These are phyloP conservation scores for Septoria linicola DNA, from an alignment of 2,329 filamentous ascomycete species.

Conservation along the genomic window DNA sequence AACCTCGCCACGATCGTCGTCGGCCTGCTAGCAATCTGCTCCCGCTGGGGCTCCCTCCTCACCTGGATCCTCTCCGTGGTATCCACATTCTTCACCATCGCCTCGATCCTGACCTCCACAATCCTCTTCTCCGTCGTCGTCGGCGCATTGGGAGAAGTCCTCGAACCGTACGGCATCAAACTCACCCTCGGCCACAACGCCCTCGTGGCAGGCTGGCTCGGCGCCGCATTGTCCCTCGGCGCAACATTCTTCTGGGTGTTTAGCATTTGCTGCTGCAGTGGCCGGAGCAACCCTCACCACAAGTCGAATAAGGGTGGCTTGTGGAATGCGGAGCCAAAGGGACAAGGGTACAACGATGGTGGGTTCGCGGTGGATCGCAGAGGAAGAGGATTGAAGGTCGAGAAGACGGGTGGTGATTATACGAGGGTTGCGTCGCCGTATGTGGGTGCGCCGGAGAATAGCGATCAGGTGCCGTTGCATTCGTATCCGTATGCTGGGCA, in stretches of 20 bases:
- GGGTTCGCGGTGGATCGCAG: conserved; percentile 13
- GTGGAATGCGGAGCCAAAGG: conserved; percentile 35
- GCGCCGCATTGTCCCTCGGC: conserved; percentile 70
- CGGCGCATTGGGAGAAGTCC: conserved; percentile 63
- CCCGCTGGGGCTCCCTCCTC: conserved; percentile 74
- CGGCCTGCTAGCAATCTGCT: conserved; percentile 80
- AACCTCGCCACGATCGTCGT: conserved; percentile 72
- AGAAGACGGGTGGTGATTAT: conserved; percentile 63
- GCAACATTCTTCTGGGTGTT: conserved; percentile 88
- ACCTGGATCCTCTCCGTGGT: conserved; percentile 72
- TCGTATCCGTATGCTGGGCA: conserved; percentile 36
- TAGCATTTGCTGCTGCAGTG: conserved; percentile 87
- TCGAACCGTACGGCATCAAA: conserved; percentile 70
- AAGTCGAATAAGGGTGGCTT: conserved; percentile 42
- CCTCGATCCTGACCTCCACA: conserved; percentile 70
- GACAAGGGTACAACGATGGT: conserved; percentile 25
- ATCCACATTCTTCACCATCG: conserved; percentile 58
- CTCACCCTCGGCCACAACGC: conserved; percentile 67
- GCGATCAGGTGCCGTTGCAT: conserved; percentile 35
- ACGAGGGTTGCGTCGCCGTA: conserved; percentile 53
- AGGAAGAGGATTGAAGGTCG: conserved; percentile 47
- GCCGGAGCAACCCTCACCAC: conserved; percentile 54
- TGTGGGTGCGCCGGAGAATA: conserved; percentile 32
- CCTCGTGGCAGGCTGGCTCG: conserved; percentile 74
- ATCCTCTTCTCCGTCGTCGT: conserved; percentile 69